phyloP scores from a whole-genome alignment of 2,329 filamentous ascomycete genomes.

The Golovinomyces cichoracearum region DNA sequence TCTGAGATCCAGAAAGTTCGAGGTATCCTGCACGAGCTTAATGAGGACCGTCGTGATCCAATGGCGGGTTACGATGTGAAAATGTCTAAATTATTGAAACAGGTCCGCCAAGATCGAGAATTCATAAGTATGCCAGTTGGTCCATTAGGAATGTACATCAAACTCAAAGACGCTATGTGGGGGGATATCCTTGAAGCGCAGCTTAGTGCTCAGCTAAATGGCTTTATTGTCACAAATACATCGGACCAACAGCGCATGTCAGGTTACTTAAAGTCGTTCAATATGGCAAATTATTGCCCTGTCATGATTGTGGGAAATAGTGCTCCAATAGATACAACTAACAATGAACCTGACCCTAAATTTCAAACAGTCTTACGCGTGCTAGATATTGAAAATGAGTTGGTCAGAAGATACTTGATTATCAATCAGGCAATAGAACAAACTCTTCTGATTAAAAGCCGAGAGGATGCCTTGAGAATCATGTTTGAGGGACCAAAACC shows the following conservation, averaged over 20 bases:
- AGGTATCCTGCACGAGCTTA: conserved; percentile 24
- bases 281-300: conserved; percentile 21
- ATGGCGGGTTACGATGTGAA: conserved; percentile 37
- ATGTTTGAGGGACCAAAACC: conserved; percentile 37
- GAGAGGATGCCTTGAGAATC: conserved; percentile 37
- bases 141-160: conserved; percentile 55
- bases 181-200: conserved; percentile 53
- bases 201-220: conserved; percentile 42
- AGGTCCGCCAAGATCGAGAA: conserved; percentile 40
- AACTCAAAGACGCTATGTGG: conserved; percentile 58
- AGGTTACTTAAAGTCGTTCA: conserved; percentile 19
- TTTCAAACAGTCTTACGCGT: conserved; percentile 59
- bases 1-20: conserved; percentile 29
- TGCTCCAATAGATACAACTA: conserved; percentile 27
- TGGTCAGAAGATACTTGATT: conserved; percentile 57
- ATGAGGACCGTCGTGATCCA: conserved; percentile 29
- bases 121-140: conserved; percentile 56
- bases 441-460: conserved; percentile 45
- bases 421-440: conserved; percentile 69
- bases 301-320: conserved; percentile 36
- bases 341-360: conserved; percentile 45
- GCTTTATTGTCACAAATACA: conserved; percentile 60
- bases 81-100: conserved; percentile 35
- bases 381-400: conserved; percentile 54
- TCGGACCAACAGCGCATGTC: conserved; percentile 44